Conservation (phyloP, 2,329 filamentous ascomycete genomes). For the Penicillium sp. region DNA sequence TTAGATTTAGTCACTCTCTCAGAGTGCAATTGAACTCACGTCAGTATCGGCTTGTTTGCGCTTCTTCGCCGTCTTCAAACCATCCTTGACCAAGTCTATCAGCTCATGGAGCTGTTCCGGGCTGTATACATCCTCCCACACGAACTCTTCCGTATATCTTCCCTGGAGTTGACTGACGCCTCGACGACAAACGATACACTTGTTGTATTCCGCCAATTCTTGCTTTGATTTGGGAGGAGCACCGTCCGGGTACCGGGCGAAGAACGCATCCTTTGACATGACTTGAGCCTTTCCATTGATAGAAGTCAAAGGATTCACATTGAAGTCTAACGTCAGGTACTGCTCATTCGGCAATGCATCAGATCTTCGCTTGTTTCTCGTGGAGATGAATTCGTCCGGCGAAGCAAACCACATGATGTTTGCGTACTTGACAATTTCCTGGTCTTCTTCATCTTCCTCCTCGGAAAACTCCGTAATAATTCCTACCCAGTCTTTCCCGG, state of each 20-base stretch:
- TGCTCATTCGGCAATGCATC: constrained; percentile 88
- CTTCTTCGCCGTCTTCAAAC: constrained; percentile 70
- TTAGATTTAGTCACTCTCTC: constrained; percentile 6
- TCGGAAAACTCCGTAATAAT: constrained; percentile 83
- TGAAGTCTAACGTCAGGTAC: constrained; percentile 86
- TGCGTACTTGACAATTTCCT: constrained; percentile 66
- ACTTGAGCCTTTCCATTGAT: constrained; percentile 89
- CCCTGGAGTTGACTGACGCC: constrained; percentile 88
- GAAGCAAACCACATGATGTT: constrained; percentile 93
- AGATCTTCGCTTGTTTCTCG: constrained; percentile 77
- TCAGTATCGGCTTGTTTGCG: constrained; percentile 46
- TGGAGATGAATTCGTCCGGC: constrained; percentile 85
- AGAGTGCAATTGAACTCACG: constrained; percentile 31
- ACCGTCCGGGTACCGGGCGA: constrained; percentile 72
- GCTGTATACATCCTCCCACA: constrained; percentile 84
- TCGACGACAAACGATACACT: constrained; percentile 86
- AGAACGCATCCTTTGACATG: constrained; percentile 73
- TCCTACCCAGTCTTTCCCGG: constrained; percentile 89
- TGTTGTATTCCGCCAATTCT: constrained; percentile 74
- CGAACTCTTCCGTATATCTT: constrained; percentile 88
- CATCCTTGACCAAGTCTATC: constrained; percentile 67
- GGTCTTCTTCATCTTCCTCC: constrained; percentile 66
- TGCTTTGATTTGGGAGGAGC: constrained; percentile 67
- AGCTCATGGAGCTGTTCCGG: constrained; percentile 69
- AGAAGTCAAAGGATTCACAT: constrained; percentile 82